Evolutionary conservation across 225 moss, liverwort and hornwort genomes (phyloP).

Genomic region (Pseudisothecium myosuroides): DNA sequence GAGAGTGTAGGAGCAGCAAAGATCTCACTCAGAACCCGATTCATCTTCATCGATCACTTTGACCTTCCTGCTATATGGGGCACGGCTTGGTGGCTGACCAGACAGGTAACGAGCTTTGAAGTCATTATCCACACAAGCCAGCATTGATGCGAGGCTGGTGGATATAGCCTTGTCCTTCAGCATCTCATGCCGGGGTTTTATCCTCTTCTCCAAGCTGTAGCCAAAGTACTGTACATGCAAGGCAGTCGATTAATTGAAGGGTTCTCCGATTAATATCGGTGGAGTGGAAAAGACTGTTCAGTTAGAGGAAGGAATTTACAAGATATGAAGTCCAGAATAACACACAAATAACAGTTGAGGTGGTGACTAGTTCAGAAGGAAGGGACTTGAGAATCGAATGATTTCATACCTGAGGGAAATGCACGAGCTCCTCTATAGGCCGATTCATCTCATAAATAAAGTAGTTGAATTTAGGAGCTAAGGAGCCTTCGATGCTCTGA

Average conservation of each 20-base stretch:
- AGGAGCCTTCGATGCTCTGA: slow-evolving; percentile 68
- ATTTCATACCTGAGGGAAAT: slow-evolving; percentile 53
- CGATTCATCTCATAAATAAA: slow-evolving; percentile 57
- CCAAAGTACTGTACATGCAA: slow-evolving; percentile 53
- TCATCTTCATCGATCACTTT: not conserved
- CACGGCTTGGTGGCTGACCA: slow-evolving; percentile 43
- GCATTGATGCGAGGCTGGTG: slow-evolving; percentile 68
- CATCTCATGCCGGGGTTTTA: slow-evolving; percentile 56
- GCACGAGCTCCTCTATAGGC: slow-evolving; percentile 52
- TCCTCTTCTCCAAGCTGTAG: slow-evolving; percentile 66
- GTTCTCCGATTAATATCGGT: not conserved
- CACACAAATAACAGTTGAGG: not conserved
- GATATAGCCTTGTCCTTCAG: slow-evolving; percentile 35
- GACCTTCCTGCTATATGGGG: slow-evolving; percentile 34
- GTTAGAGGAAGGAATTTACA: not conserved
- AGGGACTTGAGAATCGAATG: not conserved
- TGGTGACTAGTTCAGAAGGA: not conserved
- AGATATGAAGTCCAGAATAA: not conserved
- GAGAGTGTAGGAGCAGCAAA: not conserved
- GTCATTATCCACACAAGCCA: slow-evolving; percentile 60
- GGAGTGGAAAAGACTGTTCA: not conserved
- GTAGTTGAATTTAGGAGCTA: slow-evolving; percentile 52
- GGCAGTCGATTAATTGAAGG: not conserved
- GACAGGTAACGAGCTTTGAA: slow-evolving; percentile 45
- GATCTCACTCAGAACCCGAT: not conserved